Conservation (phyloP, 306 rosid genomes). For the Echinosophora koreensis region DNA sequence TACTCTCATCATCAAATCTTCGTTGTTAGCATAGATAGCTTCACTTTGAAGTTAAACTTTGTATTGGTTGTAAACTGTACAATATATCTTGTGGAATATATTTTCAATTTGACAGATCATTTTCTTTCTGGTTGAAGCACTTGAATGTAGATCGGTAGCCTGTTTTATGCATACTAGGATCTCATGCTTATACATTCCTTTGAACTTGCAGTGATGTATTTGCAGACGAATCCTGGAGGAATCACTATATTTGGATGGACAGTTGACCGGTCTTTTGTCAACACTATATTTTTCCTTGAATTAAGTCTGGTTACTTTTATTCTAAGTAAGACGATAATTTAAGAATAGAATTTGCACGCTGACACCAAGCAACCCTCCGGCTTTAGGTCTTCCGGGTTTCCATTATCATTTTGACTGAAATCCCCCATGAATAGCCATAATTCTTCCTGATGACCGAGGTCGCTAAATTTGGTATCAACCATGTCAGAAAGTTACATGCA, state of each 20-base stretch:
- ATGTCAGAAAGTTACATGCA: slow-evolving; percentile 27
- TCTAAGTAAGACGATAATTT: slow-evolving; percentile 70
- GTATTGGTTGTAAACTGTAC: too few relatives aligned
- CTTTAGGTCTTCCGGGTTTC: slow-evolving; percentile 6
- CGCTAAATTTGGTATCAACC: slow-evolving; percentile 1
- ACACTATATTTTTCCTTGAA: slow-evolving; percentile 81
- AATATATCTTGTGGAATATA: not conserved
- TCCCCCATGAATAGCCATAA: not conserved
- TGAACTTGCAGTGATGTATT: slow-evolving; percentile 71
- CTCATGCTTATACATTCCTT: slow-evolving; percentile 30
- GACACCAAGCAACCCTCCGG: not conserved
- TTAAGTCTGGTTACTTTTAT: slow-evolving; percentile 73
- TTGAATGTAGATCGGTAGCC: not conserved
- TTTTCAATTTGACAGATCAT: slow-evolving; percentile 16
- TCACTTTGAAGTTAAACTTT: not conserved
- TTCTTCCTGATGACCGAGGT: not conserved
- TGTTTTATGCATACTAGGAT: slow-evolving; percentile 15
- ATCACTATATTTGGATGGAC: slow-evolving; percentile 90
- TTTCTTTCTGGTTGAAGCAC: slow-evolving; percentile 19
- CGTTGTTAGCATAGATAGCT: not conserved
- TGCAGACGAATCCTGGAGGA: slow-evolving; percentile 87
- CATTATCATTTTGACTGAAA: slow-evolving; percentile 30
- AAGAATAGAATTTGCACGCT: not conserved
- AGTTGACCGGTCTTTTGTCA: slow-evolving; percentile 77
- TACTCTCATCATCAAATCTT: not conserved